Percentiles rank a stretch among this genome's conserved stretches.
Conservation (phyloP, 164 flowering plant species). For the Euptelea pleiosperma region DNA sequence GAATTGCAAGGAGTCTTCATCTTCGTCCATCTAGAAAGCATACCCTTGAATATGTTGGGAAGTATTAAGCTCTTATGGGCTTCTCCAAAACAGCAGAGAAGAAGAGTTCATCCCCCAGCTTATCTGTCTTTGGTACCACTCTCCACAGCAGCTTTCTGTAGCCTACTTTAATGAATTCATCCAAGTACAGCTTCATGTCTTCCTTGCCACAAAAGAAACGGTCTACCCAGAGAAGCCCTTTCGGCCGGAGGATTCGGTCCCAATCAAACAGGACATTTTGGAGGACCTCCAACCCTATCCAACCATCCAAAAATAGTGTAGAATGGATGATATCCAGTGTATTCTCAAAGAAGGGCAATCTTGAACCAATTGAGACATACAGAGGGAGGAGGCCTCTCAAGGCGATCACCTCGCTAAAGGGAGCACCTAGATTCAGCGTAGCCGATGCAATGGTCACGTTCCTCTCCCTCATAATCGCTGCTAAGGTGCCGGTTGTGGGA, state of each 20-base stretch:
- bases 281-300: constrained; percentile 37
- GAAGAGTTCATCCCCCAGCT: constrained; percentile 32
- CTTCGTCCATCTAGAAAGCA: no score
- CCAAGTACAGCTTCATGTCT: constrained; percentile 28
- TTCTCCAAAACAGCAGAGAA: constrained; percentile 39
- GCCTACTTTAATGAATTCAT: constrained; percentile 27
- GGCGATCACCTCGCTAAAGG: constrained; percentile 41
- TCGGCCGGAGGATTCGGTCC: constrained; percentile 34
- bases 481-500: constrained; percentile 41
- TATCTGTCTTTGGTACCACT: constrained; percentile 33
- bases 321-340: constrained; percentile 42
- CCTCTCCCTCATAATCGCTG: constrained; percentile 40
- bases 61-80: constrained; percentile 23
- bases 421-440: constrained; percentile 40
- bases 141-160: constrained; percentile 35
- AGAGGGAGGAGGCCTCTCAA: constrained; percentile 40
- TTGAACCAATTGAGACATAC: constrained; percentile 31
- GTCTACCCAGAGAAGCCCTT: constrained; percentile 40
- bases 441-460: constrained; percentile 38
- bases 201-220: constrained; percentile 31
- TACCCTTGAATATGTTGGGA: background rate
- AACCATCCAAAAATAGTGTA: constrained; percentile 36
- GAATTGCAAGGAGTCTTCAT: no score
- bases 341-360: constrained; percentile 42
- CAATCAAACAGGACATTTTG: constrained; percentile 39